A percentile compares a stretch with the other conserved stretches of the same genome.
phyloP scores from a whole-genome alignment of 441 rosid species.

The Adansonia gregorii region DNA sequence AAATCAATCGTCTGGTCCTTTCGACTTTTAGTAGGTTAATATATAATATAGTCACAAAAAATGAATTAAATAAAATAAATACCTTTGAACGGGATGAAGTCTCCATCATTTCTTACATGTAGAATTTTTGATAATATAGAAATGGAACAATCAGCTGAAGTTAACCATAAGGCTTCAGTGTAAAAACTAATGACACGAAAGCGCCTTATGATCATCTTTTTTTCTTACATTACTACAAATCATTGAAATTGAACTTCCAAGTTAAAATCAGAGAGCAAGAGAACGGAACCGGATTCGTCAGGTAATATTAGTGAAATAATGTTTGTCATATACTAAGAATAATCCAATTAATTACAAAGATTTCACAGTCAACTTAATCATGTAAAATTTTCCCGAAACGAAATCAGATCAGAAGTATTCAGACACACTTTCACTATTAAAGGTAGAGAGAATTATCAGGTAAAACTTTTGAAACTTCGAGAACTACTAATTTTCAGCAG shows the following conservation, averaged over 20 bases:
- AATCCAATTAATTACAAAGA: not conserved
- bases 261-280: not conserved
- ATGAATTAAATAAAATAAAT: not conserved
- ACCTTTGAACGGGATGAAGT: not conserved
- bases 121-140: not conserved
- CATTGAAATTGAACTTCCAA: not conserved
- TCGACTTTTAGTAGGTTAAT: no score
- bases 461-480: not conserved
- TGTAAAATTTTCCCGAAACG: not conserved
- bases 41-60: no score
- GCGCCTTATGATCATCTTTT: not conserved
- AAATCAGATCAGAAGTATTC: constrained; percentile 6
- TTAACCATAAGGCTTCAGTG: no score
- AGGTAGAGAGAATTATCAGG: not conserved
- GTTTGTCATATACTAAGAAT: not conserved
- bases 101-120: not conserved
- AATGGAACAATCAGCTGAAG: not conserved
- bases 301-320: not conserved
- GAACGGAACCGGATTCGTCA: not conserved
- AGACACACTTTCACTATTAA: not conserved
- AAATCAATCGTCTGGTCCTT: not conserved
- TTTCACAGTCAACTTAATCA: constrained; percentile 12
- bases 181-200: not conserved
- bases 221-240: not conserved
- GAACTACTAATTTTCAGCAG: not conserved